Conservation (phyloP, 306 rosid species). For the Gastrolobium villosum region DNA sequence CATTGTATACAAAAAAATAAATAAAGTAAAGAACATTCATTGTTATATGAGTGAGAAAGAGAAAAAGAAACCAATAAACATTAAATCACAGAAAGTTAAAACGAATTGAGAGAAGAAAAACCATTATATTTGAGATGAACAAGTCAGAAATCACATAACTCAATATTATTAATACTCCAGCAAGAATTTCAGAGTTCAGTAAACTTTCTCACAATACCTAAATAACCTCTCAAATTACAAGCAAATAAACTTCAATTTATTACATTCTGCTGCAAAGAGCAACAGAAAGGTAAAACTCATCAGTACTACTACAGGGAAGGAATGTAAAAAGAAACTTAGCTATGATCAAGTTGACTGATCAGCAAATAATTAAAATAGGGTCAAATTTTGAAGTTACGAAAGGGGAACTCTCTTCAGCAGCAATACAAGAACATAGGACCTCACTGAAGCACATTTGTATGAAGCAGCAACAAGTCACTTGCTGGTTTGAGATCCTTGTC, state of each 20-base stretch:
- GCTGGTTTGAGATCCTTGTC: conserved; percentile 44
- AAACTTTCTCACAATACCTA: conserved; percentile 14
- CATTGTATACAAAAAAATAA: too few species aligned
- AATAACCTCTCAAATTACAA: conserved; percentile 12
- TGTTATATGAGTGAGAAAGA: conserved; percentile 1
- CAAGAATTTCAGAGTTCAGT: conserved; percentile 8
- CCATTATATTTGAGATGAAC: not conserved
- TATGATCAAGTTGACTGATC: conserved; percentile 35
- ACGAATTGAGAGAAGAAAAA: not conserved
- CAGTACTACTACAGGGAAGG: conserved; percentile 30
- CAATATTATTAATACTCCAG: not conserved
- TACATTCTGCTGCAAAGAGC: conserved; percentile 24
- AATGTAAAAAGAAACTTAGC: conserved; percentile 18
- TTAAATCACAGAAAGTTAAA: not conserved
- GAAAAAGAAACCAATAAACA: not conserved
- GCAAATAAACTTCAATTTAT: conserved; percentile 41
- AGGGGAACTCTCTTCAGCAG: conserved; percentile 63
- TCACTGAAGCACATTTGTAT: conserved; percentile 30
- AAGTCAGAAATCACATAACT: not conserved
- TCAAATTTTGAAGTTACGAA: conserved; percentile 53
- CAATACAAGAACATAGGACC: conserved; percentile 43
- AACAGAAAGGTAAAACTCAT: conserved; percentile 23
- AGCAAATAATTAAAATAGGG: conserved; percentile 20
- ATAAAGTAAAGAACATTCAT: not conserved
- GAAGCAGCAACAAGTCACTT: conserved; percentile 28